Evolutionary conservation across 768 basidiomycete genomes (phyloP), one percentile per base, ranked within the genome.

Genomic region (Mycena chlorophos): DNA sequence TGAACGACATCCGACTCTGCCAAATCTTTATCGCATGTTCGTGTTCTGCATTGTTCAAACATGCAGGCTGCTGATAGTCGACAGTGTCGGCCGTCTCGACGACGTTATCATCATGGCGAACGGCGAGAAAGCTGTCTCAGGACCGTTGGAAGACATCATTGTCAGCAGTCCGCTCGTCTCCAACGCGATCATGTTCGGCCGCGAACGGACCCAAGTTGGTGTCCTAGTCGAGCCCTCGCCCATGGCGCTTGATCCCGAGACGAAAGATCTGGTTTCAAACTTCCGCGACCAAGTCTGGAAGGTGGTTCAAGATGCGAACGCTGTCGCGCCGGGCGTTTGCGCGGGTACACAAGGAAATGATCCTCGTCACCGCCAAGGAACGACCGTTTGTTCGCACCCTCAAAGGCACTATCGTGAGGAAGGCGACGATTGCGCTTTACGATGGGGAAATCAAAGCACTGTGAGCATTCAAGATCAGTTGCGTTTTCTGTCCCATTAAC

Each of bases 321-420:
- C 10, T 10, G 19, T 69, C 12, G 73, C 72, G 5, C 78, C 80
- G n/a, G 0, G 52, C 67, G 3, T 78, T 74, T 53, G 76, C 75
- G 53, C 68, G 73, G n/a, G 70, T 80, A 5, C 79, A 80, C 64
- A 78, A 78, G 50, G 77, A 84, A 55, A 75, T 82, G 72, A 75
- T 83, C 29, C 49, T 83, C 28, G 69, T 81, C n/a, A 67, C 78
- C 0, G 53, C 57, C 13, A 64, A 64, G 5, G 61, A 65, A 16
- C 74, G 73, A 22, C 80, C 78, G 2, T 68, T 83, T 45, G 67
- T 73, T 16, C 75, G 75, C 25, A 67, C 76, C 5, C 73, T 69
- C 0, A 84, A 83, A 61, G 78, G 78, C 1, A 80, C 78, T 0
- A 69, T 79, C 10, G 72, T 72, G 48, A 71, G 76, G 48, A 77